Base-by-base conservation (phyloP, 75 land plant genomes). In the Azolla pinnata region DNA sequence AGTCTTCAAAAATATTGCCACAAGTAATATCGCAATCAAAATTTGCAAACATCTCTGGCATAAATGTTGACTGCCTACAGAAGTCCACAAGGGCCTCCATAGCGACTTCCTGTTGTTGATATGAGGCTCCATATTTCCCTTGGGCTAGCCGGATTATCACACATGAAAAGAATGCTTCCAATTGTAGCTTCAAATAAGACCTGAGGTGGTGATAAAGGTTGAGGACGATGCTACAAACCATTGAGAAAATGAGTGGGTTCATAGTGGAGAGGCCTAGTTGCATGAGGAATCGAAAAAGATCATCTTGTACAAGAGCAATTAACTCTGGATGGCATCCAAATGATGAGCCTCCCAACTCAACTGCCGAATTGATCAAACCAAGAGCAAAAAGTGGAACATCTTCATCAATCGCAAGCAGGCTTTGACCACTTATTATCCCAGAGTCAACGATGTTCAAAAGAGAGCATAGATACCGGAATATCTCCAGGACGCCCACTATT, bases 31-130 rank as follows among this genome's bases (percentile, higher is more conserved):
- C 87, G 35, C 88, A 90, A 61, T 95, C 99, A 61, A 81, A 90
- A 52, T 95, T 95, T n/a, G 84, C 80, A 57, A 86, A 95, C 57
- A 68, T 68, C 62, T 90, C 99, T 25, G 85, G 63, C 62, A 78
- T 61, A 67, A 95, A 95, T n/a, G 76, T 69, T 2, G 91, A 75
- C 62, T 90, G 88, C 29, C 91, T 74, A 58, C 87, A 81, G 33
- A 95, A 95, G 44, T 73, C 83, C 44, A 84, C 78, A 20, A 95
- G 56, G 9, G 72, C 84, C 70, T 95, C 99, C 52, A 95, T 65
- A 12, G 99, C 99, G 32, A 95, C 92, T 67, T 95, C 99, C 49
- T 95, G 86, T n/a, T 81, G 80, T 54, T 75, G 88, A 49, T 77
- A 75, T 4, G 69, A 2, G 9, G 86, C 66, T 29, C 63, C 60